Conservation (phyloP, 2,329 filamentous ascomycete genomes). For the Phyllosticta capitalensis region DNA sequence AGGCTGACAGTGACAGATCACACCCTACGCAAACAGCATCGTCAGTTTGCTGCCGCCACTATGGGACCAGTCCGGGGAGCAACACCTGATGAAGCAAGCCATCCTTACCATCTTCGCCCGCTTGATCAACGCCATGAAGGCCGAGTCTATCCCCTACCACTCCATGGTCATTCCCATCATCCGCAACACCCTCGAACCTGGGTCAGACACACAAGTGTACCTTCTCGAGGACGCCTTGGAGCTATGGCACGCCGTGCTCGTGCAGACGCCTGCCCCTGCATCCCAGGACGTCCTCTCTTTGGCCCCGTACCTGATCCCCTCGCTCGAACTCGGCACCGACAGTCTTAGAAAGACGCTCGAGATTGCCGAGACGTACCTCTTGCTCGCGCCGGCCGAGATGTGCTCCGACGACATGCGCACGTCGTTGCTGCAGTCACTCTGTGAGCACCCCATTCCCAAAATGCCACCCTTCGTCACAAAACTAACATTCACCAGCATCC, state of each 20-base stretch:
- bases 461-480: neutral
- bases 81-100: constrained; percentile 88
- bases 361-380: constrained; percentile 40
- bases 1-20: constrained; percentile 33
- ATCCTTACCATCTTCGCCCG: constrained; percentile 79
- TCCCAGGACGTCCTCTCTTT: constrained; percentile 34
- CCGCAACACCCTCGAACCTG: constrained; percentile 64
- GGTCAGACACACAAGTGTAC: constrained; percentile 55
- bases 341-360: constrained; percentile 39
- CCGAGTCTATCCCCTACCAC: constrained; percentile 69
- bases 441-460: neutral
- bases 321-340: constrained; percentile 41
- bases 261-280: constrained; percentile 42
- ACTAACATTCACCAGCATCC: constrained; percentile 22
- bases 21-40: constrained; percentile 65
- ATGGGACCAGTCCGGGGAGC: constrained; percentile 78
- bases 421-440: constrained; percentile 25
- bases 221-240: constrained; percentile 88
- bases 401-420: constrained; percentile 34
- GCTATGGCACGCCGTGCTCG: constrained; percentile 71
- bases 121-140: constrained; percentile 76
- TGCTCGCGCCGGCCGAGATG: constrained; percentile 38
- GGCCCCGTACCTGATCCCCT: constrained; percentile 35
- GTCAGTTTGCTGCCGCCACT: constrained; percentile 69
- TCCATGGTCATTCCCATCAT: constrained; percentile 73